Conservation (phyloP, 768 basidiomycete species). For the Daedaleopsis nitida region DNA sequence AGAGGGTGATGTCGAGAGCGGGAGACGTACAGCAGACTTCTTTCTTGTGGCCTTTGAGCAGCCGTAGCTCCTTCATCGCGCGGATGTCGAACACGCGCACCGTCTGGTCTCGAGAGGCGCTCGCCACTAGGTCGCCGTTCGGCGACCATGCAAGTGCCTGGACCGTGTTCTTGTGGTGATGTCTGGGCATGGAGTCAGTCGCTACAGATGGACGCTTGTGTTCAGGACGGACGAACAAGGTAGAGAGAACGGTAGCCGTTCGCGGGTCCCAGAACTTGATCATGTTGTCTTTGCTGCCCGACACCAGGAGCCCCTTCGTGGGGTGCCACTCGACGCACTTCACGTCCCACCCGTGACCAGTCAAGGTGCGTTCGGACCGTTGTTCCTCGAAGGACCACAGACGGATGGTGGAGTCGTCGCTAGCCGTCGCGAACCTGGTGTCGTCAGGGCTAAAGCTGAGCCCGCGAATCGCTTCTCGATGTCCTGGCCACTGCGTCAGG, state of each 20-base stretch:
- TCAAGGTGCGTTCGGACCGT: conserved; percentile 72
- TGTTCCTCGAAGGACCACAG: conserved; percentile 96
- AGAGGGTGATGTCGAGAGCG: background rate
- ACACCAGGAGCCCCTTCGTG: conserved; percentile 91
- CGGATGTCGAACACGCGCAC: conserved; percentile 97
- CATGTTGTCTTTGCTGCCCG: conserved; percentile 96
- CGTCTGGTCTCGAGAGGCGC: conserved; percentile 92
- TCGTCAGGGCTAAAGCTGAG: conserved; percentile 93
- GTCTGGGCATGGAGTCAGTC: conserved; percentile 46
- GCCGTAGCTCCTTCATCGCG: conserved; percentile 93
- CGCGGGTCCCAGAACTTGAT: conserved; percentile 99
- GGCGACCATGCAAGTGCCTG: conserved; percentile 94
- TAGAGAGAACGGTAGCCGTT: conserved; percentile 86
- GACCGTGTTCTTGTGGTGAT: conserved; percentile 96
- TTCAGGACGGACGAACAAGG: conserved; percentile 61
- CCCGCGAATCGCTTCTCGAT: conserved; percentile 94
- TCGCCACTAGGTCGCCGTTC: conserved; percentile 91
- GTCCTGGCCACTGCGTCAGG: conserved; percentile 89
- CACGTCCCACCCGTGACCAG: conserved; percentile 99
- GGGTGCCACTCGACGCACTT: conserved; percentile 99
- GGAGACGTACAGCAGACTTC: conserved; percentile 88
- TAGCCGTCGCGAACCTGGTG: conserved; percentile 87
- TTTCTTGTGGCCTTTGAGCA: conserved; percentile 95
- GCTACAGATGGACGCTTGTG: background rate
- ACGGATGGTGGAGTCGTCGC: conserved; percentile 92